Conservation (phyloP, 2,329 filamentous ascomycete species). For the Periconia sp. region DNA sequence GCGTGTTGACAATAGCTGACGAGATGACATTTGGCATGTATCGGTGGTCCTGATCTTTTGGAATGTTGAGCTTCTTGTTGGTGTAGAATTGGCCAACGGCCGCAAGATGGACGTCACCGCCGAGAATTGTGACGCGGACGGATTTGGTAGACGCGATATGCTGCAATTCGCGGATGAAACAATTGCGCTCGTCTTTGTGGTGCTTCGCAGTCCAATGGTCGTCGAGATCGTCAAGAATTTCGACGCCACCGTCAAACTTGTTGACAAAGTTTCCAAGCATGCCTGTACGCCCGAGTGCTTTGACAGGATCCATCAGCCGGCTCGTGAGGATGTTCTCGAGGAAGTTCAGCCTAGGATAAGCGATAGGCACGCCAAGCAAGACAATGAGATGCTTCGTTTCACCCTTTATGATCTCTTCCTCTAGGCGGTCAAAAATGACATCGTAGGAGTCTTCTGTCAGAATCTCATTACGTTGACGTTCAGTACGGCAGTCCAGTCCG, state of each 20-base stretch:
- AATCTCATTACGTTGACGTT: constrained; percentile 83
- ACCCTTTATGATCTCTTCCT: constrained; percentile 79
- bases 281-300: constrained; percentile 82
- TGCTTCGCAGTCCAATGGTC: constrained; percentile 98
- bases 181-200: constrained; percentile 87
- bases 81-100: constrained; percentile 95
- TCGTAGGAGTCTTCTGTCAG: constrained; percentile 83
- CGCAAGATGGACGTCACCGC: constrained; percentile 91
- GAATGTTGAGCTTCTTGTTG: constrained; percentile 73
- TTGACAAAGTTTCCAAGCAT: constrained; percentile 81
- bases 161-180: constrained; percentile 88
- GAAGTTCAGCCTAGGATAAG: constrained; percentile 58
- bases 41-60: constrained; percentile 89
- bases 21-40: constrained; percentile 98
- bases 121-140: constrained; percentile 87
- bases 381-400: constrained; percentile 91
- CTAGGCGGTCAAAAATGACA: constrained; percentile 83
- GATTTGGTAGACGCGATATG: constrained; percentile 93
- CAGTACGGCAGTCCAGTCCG: constrained; percentile 89
- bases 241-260: constrained; percentile 88
- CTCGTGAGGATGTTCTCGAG: constrained; percentile 78
- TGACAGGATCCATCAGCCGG: constrained; percentile 83
- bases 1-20: constrained; percentile 91
- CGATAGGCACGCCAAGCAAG: constrained; percentile 73
- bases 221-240: constrained; percentile 89